Base-by-base conservation (phyloP, 306 rosid genomes). In the Cercis canadensis region DNA sequence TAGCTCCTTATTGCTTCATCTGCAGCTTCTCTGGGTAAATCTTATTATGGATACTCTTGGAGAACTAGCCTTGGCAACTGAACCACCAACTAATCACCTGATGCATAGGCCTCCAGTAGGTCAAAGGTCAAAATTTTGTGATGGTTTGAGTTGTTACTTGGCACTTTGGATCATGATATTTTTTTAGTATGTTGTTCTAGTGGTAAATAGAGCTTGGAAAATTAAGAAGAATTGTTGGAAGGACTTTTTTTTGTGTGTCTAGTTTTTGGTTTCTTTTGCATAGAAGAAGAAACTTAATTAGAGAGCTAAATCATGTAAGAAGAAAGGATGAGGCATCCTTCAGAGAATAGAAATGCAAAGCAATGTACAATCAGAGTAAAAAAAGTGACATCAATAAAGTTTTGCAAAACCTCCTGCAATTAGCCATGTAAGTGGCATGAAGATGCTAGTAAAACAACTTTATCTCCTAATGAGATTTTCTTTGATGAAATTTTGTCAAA, bases 41-140 rank as follows among this genome's bases (percentile, higher is more conserved):
- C 97, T 94, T 73, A 94, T 94, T 77, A 94, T 94, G 98, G 98
- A 94, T 76, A 94, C 98, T 56, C 97, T 90, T 68, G 98, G 98
- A 45, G 98, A 97, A 37, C 81, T 94, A 34, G 98, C 97, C 13
- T 81, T 94, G 85, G 98, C 98, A 65, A 94, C 97, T 39, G 98
- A 94, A 83, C 94, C 98, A 32, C 98, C 98, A 72, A 94, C 97
- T 7, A 78, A 94, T 89, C 94, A 91, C 75, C 82, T 94, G 56
- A 90, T 94, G 98, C 84, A 86, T 70, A 84, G 91, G 71, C 31
- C 40, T 14, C 98, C 98, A 18, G 89, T 88, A 73, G 95, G 98
- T 49, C 88, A 94, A 69, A 89, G 87, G 98, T 93, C 63, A 37
- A 67, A 11, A 7, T 37, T 68, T 54, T 67, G 33, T 43, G 56